A percentile compares a stretch with the other conserved stretches of the same genome.
phyloP scores from a whole-genome alignment of 2,329 filamentous ascomycete species.

The Scytalidium sp. region DNA sequence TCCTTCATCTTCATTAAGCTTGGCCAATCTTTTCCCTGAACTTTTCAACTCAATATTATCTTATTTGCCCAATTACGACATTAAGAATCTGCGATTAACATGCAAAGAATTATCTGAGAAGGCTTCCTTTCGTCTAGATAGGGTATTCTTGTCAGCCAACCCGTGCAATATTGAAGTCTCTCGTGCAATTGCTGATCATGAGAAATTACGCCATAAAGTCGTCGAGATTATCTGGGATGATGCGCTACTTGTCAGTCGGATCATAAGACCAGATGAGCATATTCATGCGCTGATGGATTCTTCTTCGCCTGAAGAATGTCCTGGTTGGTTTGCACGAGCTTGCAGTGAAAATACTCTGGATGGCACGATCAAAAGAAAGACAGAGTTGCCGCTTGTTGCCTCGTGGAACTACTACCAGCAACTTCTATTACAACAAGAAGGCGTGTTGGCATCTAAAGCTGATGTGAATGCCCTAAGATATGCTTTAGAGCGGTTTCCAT shows the following conservation, averaged over 20 bases:
- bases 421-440: conserved; percentile 30
- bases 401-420: conserved; percentile 29
- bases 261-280: background rate
- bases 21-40: conserved; percentile 6
- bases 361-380: background rate
- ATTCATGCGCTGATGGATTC: background rate
- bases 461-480: conserved; percentile 31
- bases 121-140: conserved; percentile 25
- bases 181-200: conserved; percentile 33
- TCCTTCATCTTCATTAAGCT: background rate
- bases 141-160: conserved; percentile 39
- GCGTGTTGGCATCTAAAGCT: conserved; percentile 21
- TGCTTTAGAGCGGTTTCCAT: conserved; percentile 31
- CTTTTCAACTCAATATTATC: conserved; percentile 5
- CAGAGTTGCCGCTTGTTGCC: conserved; percentile 16
- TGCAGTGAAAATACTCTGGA: background rate
- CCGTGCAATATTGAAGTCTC: conserved; percentile 35
- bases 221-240: conserved; percentile 40
- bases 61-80: conserved; percentile 21
- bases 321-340: background rate
- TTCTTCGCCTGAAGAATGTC: background rate
- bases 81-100: conserved; percentile 25
- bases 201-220: conserved; percentile 27
- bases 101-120: conserved; percentile 12
- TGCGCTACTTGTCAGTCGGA: conserved; percentile 5